phyloP scores from a whole-genome alignment of 2,329 filamentous ascomycete species.

The Aspergillus sp. region DNA sequence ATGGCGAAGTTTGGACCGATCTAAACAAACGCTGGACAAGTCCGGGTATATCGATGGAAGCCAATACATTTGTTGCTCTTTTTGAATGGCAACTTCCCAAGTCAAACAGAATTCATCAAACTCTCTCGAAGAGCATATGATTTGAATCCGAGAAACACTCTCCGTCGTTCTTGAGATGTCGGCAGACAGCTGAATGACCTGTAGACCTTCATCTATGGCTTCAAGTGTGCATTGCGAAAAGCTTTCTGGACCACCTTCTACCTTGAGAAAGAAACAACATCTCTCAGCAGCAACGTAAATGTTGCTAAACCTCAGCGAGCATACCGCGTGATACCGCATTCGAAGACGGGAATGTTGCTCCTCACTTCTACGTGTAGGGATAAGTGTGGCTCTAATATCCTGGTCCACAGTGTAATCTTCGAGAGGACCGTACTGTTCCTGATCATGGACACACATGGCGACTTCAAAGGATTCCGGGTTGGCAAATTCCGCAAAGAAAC shows the following conservation, averaged over 20 bases:
- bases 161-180: constrained; percentile 6
- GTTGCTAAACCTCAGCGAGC: constrained; percentile 26
- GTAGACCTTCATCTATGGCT: constrained; percentile 6
- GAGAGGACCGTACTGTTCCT: constrained; percentile 26
- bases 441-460: constrained; percentile 25
- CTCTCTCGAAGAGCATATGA: constrained; percentile 23
- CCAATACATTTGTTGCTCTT: constrained; percentile 17
- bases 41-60: constrained; percentile 25
- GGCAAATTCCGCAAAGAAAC: constrained; percentile 29
- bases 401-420: constrained; percentile 29
- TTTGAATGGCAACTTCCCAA: constrained; percentile 21
- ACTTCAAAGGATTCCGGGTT: constrained; percentile 21
- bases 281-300: constrained; percentile 28
- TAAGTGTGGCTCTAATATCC: constrained; percentile 14
- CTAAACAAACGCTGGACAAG: constrained; percentile 5
- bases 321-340: constrained; percentile 27
- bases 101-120: constrained; percentile 24
- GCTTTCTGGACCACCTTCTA: constrained; percentile 30
- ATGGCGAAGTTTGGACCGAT: constrained; percentile 10
- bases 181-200: constrained; percentile 18
- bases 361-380: too few species aligned
- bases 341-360: constrained; percentile 1
- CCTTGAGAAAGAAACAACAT: constrained; percentile 26
- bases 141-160: constrained; percentile 18
- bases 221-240: constrained; percentile 20